These are phyloP conservation scores for Trypanosoma congolense DNA, from an alignment of 208 protist genomes.

Conservation along the genomic window DNA sequence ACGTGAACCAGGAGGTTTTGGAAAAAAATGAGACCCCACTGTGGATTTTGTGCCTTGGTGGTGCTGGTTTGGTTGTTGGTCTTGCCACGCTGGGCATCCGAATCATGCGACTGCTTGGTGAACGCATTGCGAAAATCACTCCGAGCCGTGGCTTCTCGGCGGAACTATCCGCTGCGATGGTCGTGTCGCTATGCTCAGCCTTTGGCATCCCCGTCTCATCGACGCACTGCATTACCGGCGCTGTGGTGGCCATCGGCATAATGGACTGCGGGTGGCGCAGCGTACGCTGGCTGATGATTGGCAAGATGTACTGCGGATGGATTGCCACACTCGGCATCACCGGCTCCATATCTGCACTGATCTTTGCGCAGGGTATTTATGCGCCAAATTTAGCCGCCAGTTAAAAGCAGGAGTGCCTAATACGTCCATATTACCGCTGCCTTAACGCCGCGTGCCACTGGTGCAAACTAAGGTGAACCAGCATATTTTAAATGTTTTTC, in stretches of 20 bases:
- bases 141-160: slow-evolving; percentile 69
- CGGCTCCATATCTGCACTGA: slow-evolving; percentile 51
- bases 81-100: slow-evolving; percentile 67
- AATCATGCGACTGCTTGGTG: slow-evolving; percentile 67
- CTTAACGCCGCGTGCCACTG: too few relatives aligned
- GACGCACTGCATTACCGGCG: slow-evolving; percentile 88
- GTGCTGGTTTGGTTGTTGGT: slow-evolving; percentile 64
- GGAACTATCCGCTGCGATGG: slow-evolving; percentile 64
- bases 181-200: slow-evolving; percentile 73
- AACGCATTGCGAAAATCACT: slow-evolving; percentile 76
- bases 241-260: slow-evolving; percentile 79
- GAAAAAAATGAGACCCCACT: slow-evolving; percentile 35
- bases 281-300: slow-evolving; percentile 67
- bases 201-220: slow-evolving; percentile 83
- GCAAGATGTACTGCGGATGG: slow-evolving; percentile 77
- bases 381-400: slow-evolving; percentile 23
- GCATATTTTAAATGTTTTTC: too few relatives aligned
- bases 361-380: slow-evolving; percentile 76
- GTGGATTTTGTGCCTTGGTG: slow-evolving; percentile 69
- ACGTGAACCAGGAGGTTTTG: slow-evolving; percentile 37
- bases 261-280: slow-evolving; percentile 56
- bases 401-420: too few relatives aligned
- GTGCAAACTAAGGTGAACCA: too few relatives aligned
- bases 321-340: slow-evolving; percentile 56
- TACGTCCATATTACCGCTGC: too few relatives aligned